Evolutionary conservation across 2,329 filamentous ascomycete genomes (phyloP).

Genomic region (Thielaviopsis euricoi): DNA sequence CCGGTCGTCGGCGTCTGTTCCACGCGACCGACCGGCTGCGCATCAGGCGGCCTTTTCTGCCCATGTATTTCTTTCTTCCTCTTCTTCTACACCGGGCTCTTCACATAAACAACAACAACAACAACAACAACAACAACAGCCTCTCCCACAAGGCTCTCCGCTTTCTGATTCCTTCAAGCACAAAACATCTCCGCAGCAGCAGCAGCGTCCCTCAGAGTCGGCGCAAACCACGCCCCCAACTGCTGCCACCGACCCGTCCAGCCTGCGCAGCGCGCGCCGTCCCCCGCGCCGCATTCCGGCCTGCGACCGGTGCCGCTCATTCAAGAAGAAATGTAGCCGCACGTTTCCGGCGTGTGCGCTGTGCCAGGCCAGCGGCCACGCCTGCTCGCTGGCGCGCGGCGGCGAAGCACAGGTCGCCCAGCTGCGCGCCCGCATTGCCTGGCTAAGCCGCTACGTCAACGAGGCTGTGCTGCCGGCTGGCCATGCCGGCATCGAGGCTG

Average conservation of each 20-base stretch:
- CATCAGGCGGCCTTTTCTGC: background rate
- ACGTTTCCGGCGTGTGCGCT: constrained; percentile 24
- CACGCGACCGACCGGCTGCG: background rate
- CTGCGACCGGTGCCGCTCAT: constrained; percentile 27
- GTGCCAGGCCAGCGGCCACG: constrained; percentile 23
- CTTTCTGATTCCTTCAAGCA: too few relatives aligned
- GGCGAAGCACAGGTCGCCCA: constrained; percentile 21
- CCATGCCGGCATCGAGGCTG: constrained; percentile 17
- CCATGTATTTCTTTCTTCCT: background rate
- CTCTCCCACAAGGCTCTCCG: too few relatives aligned
- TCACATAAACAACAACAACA: too few relatives aligned
- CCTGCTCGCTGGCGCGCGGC: constrained; percentile 22
- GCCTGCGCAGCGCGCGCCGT: background rate
- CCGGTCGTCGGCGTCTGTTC: background rate
- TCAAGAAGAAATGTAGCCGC: constrained; percentile 30
- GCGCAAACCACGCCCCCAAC: too few relatives aligned
- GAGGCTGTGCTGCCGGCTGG: constrained; percentile 17
- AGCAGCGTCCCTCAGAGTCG: too few relatives aligned
- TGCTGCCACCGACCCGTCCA: background rate
- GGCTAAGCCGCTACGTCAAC: constrained; percentile 24
- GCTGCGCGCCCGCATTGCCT: constrained; percentile 24
- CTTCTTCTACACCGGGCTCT: background rate
- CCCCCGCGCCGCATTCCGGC: constrained; percentile 15
- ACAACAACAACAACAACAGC: too few relatives aligned
- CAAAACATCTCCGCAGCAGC: too few relatives aligned